These are phyloP conservation scores for Cercospora nicotianae DNA, from an alignment of 2,329 filamentous ascomycete genomes.

Conservation along the genomic window DNA sequence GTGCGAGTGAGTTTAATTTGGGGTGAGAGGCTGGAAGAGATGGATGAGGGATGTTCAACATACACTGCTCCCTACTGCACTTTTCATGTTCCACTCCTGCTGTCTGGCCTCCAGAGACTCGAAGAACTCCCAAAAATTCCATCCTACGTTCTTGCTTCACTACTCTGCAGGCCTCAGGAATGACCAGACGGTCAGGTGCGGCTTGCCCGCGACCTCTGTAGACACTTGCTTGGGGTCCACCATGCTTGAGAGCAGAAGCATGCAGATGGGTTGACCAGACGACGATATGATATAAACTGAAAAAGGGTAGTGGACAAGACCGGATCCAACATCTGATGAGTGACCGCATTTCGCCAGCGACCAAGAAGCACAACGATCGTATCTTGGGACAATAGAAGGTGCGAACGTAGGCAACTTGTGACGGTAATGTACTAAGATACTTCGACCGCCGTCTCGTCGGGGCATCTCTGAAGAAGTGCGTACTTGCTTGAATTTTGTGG, in stretches of 20 bases:
- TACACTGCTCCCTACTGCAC: neutral
- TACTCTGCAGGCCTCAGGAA: neutral
- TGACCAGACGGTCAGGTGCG: neutral
- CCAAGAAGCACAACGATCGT: no score
- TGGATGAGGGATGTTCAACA: neutral
- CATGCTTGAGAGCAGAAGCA: neutral
- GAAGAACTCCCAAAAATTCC: neutral
- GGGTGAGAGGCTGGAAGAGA: slow-evolving; percentile 40
- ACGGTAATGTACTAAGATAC: no score
- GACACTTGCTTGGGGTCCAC: neutral
- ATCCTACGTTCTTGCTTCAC: neutral
- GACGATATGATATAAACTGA: no score
- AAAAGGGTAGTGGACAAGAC: no score
- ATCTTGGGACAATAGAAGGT: no score
- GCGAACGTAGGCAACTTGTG: no score
- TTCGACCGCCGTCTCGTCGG: no score
- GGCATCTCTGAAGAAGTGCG: neutral
- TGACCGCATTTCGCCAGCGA: no score
- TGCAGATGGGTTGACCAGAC: neutral
- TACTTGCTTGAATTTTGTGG: neutral
- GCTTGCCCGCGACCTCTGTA: neutral
- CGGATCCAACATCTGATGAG: no score
- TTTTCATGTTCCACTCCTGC: neutral
- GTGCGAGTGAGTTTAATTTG: slow-evolving; percentile 60
- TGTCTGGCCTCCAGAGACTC: neutral